Base-by-base conservation (phyloP, 768 basidiomycete species). In the Phanerochaete sordida region DNA sequence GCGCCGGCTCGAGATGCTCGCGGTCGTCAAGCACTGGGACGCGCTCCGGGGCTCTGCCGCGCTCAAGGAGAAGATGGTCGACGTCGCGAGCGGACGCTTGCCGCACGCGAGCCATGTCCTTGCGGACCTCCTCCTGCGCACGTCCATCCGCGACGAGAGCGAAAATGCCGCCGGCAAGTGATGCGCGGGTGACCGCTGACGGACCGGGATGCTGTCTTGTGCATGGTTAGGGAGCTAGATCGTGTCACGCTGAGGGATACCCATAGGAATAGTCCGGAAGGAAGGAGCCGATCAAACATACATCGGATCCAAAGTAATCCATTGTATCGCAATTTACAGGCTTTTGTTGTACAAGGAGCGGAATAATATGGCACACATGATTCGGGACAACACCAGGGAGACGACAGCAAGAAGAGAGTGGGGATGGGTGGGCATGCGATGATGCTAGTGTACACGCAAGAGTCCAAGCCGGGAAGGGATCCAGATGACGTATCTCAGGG, bases 21-120 rank as follows among this genome's bases (percentile, higher is more conserved):
- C 49, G 7, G 56, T 64, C 43, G 48, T 61, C 24, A 57, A 59
- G 24, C 60, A 64, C 46, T 64, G 63, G 63, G 43, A 61, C 26
- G 24, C 16, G n/a, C 50, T 64, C 27, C 46, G 54, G 24, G 44
- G 47, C 3, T 54, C 59, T 3, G 7, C 55, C 11, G 60, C 55
- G 4, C 58, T 64, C 50, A 12, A 37, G 28, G 45, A 51, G 39
- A 64, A 64, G 44, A 57, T 64, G 43, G 39, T 47, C 23, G 57
- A 61, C 24, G 51, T 64, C 13, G 52, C 27, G 24, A 46, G 23
- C 23, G 58, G 58, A 12, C 44, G 47, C 19, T 30, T 59, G 21
- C 58, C 58, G 1, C 52, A 60, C 26, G 58, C 58, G 9, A 52
- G 37, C 19, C 9, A 27, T 30, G 27, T 60, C 6, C 30, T 60